Evolutionary conservation across 2,329 filamentous ascomycete genomes (phyloP).

Genomic region (Podosphaera fusca): DNA sequence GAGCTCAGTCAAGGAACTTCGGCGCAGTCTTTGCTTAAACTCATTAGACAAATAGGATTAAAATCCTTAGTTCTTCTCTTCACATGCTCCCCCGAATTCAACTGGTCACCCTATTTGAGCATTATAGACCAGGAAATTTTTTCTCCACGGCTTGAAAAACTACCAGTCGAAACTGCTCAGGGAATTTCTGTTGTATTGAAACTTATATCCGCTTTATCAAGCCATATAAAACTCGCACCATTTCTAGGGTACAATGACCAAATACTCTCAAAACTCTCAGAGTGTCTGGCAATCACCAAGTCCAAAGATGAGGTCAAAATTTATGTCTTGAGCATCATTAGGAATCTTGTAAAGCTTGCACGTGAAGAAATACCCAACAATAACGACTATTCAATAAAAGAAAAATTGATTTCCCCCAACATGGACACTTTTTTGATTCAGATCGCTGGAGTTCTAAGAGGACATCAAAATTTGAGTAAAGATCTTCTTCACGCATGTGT

Average conservation of each 20-base stretch:
- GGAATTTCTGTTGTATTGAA: conserved; percentile 65
- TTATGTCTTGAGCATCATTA: conserved; percentile 56
- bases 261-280: conserved; percentile 44
- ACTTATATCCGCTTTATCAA: conserved; percentile 62
- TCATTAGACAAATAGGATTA: conserved; percentile 47
- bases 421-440: conserved; percentile 38
- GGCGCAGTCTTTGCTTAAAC: conserved; percentile 36
- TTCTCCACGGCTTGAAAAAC: conserved; percentile 50
- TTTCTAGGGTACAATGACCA: conserved; percentile 41
- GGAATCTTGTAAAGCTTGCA: conserved; percentile 40
- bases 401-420: conserved; percentile 33
- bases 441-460: conserved; percentile 43
- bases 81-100: conserved; percentile 41
- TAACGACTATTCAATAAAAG: conserved; percentile 17
- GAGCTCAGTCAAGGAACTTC: conserved; percentile 15
- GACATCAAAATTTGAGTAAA: conserved; percentile 32
- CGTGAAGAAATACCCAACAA: conserved; percentile 25
- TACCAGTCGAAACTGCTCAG: conserved; percentile 71
- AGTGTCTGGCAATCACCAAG: conserved; percentile 47
- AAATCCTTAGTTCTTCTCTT: conserved; percentile 68
- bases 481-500: conserved; percentile 61
- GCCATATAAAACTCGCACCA: conserved; percentile 37
- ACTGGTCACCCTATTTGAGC: conserved; percentile 50
- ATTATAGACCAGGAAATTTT: conserved; percentile 54
- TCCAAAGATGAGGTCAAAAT: conserved; percentile 71